A percentile compares a stretch with the other conserved stretches of the same genome.
These are phyloP conservation scores for Sporormia fimetaria DNA, from an alignment of 495 filamentous ascomycete genomes.

Conservation along the genomic window DNA sequence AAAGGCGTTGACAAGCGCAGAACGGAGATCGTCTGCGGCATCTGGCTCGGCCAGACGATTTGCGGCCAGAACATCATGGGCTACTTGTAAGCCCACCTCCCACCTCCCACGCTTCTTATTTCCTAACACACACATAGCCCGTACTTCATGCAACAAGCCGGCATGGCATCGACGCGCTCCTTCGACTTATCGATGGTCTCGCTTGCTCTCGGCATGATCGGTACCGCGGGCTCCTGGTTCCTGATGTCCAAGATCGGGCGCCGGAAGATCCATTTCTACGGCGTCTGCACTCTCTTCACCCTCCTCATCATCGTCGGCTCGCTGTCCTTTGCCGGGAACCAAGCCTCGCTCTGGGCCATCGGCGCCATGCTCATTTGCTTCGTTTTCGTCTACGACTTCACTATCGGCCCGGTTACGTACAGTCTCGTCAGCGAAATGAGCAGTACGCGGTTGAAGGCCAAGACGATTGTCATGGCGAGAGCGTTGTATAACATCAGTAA, in stretches of 20 bases:
- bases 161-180: slow-evolving; percentile 13
- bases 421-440: slow-evolving; percentile 17
- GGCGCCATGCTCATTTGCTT: slow-evolving; percentile 18
- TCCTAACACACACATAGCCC: neutral
- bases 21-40: slow-evolving; percentile 19
- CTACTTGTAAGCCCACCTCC: slow-evolving; percentile 9
- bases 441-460: slow-evolving; percentile 15
- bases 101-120: neutral
- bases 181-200: slow-evolving; percentile 21
- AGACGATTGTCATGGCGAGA: slow-evolving; percentile 19
- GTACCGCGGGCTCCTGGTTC: slow-evolving; percentile 17
- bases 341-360: slow-evolving; percentile 9
- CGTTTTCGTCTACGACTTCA: slow-evolving; percentile 20
- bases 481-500: slow-evolving; percentile 12
- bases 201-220: slow-evolving; percentile 13
- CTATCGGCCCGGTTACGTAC: slow-evolving; percentile 20
- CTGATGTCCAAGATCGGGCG: slow-evolving; percentile 12
- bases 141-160: slow-evolving; percentile 19
- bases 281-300: slow-evolving; percentile 11
- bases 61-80: slow-evolving; percentile 18
- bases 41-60: slow-evolving; percentile 14
- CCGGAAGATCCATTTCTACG: slow-evolving; percentile 17
- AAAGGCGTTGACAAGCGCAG: slow-evolving; percentile 17
- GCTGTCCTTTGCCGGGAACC: slow-evolving; percentile 4
- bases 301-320: slow-evolving; percentile 16